Conservation (phyloP, 306 rosid genomes). For the Sicyos baderoa region DNA sequence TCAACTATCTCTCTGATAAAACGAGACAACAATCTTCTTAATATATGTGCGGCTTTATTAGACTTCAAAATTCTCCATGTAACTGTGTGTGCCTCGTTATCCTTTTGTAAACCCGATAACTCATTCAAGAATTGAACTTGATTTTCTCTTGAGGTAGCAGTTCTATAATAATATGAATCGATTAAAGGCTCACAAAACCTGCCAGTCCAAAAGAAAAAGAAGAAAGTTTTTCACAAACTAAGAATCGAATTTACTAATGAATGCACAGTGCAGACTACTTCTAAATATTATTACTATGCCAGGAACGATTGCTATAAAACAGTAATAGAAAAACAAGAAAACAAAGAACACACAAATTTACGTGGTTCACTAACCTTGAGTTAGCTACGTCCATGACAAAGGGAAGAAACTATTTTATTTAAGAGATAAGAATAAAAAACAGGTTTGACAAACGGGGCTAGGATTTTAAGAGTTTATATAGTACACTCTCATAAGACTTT, state of each 20-base stretch:
- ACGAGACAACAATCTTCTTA: constrained; percentile 66
- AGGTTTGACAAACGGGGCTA: no score
- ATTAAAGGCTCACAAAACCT: constrained; percentile 87
- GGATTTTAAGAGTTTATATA: no score
- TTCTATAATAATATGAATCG: constrained; percentile 43
- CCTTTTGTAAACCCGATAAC: constrained; percentile 34
- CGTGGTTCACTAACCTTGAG: no score
- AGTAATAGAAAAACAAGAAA: no score
- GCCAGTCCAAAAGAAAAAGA: constrained; percentile 15
- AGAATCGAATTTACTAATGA: not conserved
- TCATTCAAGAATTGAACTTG: constrained; percentile 32
- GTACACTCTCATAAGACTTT: no score
- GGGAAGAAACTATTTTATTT: no score
- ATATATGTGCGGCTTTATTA: constrained; percentile 40
- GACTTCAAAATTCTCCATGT: constrained; percentile 73
- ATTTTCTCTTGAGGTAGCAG: constrained; percentile 33
- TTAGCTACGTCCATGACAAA: no score
- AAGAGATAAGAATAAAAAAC: no score
- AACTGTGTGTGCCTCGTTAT: constrained; percentile 39
- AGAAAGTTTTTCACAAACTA: not conserved
- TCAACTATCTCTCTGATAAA: constrained; percentile 93
- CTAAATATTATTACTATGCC: not conserved
- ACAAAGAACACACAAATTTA: no score
- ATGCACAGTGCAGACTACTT: not conserved
- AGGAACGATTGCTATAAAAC: not conserved